Evolutionary conservation across 768 basidiomycete genomes (phyloP), one percentile per base, ranked within the genome.

Genomic region (Harrya chromipes): DNA sequence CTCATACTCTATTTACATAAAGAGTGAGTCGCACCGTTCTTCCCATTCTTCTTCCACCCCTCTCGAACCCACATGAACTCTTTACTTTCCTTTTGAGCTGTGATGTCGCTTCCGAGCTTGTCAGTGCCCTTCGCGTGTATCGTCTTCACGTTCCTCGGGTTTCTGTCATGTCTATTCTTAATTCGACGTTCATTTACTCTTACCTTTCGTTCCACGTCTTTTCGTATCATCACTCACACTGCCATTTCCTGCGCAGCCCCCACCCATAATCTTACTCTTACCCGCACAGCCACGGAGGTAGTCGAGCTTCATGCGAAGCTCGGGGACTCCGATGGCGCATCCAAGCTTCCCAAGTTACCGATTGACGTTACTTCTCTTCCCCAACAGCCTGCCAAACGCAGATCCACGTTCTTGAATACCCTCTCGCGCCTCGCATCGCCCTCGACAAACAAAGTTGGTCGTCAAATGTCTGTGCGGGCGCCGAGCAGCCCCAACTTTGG

Each of bases 231-330:
- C 53, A 57, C 68, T 67, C 61, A 72, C 63, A 47, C 60, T 49
- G 55, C 53, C 52, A 60, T 59, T 60, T 49, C 53, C 31, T 59
- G 37, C 59, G 36, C 72, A 90, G 92, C 92, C 19, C 86, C 91
- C 24, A 94, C 88, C 20, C 89, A 93, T 71, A 90, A 91, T 73
- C 77, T 93, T 43, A 94, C 92, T 35, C 82, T 94, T 40, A 87
- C 85, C 8, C 83, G 92, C 51, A 83, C 84, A 49, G 79, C 81
- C 40, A 74, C 77, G 56, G 91, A 94, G 67, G 74, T 94, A 38
- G 73, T 86, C 35, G 89, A 94, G 56, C 78, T 93, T n/a, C 83
- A 93, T 66, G 75, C 76, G 43, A 91, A 90, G 72, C 81, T 94
- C 49, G 81, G 78, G 45, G 85, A 87, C 48, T 65, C 78, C 17